These are phyloP conservation scores for Colletotrichum cuscutae DNA, from an alignment of 2,329 filamentous ascomycete species.

Conservation along the genomic window DNA sequence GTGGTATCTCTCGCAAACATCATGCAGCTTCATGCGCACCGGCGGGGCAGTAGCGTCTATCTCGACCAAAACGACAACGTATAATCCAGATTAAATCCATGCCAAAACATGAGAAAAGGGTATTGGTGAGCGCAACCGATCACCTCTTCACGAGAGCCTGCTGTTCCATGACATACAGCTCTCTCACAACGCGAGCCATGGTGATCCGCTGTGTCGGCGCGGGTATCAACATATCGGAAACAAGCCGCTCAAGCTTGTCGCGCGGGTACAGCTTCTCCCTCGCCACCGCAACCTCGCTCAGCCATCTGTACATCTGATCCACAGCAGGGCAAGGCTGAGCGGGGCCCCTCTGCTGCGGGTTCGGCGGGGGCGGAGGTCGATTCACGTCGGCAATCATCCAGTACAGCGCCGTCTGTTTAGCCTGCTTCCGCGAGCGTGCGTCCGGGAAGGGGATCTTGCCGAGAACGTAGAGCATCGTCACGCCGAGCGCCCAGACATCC, in stretches of 20 bases:
- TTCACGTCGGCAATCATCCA: slow-evolving; percentile 70
- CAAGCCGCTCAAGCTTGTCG: slow-evolving; percentile 62
- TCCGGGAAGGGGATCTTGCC: slow-evolving; percentile 67
- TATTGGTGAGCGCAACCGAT: slow-evolving; percentile 4
- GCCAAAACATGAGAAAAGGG: slow-evolving; percentile 12
- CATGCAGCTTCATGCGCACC: slow-evolving; percentile 8
- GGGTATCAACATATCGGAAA: slow-evolving; percentile 64
- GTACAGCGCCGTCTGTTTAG: slow-evolving; percentile 62
- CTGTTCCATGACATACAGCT: slow-evolving; percentile 46
- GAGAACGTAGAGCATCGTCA: slow-evolving; percentile 70
- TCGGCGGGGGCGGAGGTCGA: slow-evolving; percentile 46
- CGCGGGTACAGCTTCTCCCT: slow-evolving; percentile 55
- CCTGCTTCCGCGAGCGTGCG: slow-evolving; percentile 54
- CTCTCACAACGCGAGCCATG: slow-evolving; percentile 61
- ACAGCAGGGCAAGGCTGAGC: slow-evolving; percentile 46
- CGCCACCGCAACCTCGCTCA: slow-evolving; percentile 62
- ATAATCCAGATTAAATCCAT: not conserved
- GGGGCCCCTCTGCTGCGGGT: slow-evolving; percentile 44
- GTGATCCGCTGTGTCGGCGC: slow-evolving; percentile 63
- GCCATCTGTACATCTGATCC: slow-evolving; percentile 66
- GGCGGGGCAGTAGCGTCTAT: not conserved
- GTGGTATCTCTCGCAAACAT: slow-evolving; percentile 35
- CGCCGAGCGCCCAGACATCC: slow-evolving; percentile 69
- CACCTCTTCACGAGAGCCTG: slow-evolving; percentile 22
- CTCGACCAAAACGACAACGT: not conserved